Evolutionary conservation across 169 alveolate genomes (phyloP).

Genomic region (Fabrea salina): DNA sequence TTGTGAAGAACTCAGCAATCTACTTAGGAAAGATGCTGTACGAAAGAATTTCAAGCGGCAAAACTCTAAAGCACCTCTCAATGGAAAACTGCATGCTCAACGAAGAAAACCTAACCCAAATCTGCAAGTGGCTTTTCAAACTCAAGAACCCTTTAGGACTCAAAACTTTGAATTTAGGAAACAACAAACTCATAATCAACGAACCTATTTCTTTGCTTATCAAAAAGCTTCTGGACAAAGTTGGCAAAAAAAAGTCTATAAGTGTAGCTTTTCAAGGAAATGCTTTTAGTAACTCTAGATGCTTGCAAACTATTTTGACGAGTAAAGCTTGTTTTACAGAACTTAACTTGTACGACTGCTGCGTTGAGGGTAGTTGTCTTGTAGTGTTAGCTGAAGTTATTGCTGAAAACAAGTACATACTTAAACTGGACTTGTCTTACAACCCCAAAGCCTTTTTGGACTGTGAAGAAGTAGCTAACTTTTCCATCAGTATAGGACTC

Average conservation of each 20-base stretch:
- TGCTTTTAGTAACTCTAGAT: not conserved
- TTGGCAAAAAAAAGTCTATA: not conserved
- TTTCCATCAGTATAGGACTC: not conserved
- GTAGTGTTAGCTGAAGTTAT: not conserved
- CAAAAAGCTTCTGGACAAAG: not conserved
- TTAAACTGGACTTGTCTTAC: conserved; percentile 6
- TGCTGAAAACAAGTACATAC: not conserved
- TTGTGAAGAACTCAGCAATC: not conserved
- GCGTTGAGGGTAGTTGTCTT: not conserved
- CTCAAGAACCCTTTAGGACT: conserved; percentile 4
- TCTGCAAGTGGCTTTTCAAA: not conserved
- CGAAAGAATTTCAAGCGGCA: not conserved
- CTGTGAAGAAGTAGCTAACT: not conserved
- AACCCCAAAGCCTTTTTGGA: conserved; percentile 15
- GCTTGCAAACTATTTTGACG: not conserved
- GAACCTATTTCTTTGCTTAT: not conserved
- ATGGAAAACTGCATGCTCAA: conserved; percentile 13
- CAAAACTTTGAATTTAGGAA: not conserved
- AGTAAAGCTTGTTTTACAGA: not conserved
- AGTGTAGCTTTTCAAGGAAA: not conserved
- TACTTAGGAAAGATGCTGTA: not conserved
- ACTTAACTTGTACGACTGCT: not conserved
- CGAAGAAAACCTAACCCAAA: not conserved
- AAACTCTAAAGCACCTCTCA: not conserved
- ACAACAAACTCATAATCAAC: not conserved